Conservation (phyloP, 805 yeast species). For the Wickerhamomyces chaumierensis region DNA sequence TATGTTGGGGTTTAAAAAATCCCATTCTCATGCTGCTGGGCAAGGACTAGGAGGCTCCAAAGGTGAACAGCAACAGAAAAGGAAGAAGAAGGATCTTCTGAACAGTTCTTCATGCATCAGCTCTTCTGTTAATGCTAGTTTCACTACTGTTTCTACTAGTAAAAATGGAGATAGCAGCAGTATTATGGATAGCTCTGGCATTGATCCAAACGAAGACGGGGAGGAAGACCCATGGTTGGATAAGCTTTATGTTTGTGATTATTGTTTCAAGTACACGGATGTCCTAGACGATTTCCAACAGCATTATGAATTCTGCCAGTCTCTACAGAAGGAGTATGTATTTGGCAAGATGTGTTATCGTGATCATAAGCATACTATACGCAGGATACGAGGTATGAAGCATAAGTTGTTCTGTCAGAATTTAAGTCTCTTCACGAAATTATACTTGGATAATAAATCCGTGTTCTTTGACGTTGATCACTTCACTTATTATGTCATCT, state of each 20-base stretch:
- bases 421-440: conserved; percentile 72
- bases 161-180: conserved; percentile 4
- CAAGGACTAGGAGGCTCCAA: too few species aligned
- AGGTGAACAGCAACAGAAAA: too few species aligned
- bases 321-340: not conserved
- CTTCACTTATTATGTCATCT: conserved; percentile 70
- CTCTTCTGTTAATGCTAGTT: too few species aligned
- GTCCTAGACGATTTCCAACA: conserved; percentile 27
- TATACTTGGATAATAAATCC: conserved; percentile 83
- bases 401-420: conserved; percentile 70
- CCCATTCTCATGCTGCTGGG: too few species aligned
- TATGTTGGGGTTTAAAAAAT: conserved; percentile 33
- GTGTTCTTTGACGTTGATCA: conserved; percentile 70
- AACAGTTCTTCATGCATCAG: too few species aligned
- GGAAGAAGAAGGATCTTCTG: too few species aligned
- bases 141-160: too few species aligned
- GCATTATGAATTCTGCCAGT: conserved; percentile 27
- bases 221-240: conserved; percentile 39
- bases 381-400: conserved; percentile 56
- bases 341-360: conserved; percentile 68
- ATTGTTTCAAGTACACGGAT: conserved; percentile 75
- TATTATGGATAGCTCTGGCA: not conserved
- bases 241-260: conserved; percentile 60
- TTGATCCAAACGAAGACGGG: conserved; percentile 1
- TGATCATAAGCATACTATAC: conserved; percentile 42